A percentile compares a stretch with the other conserved stretches of the same genome.
Conservation (phyloP, 2,329 filamentous ascomycete species). For the Dryadomyces quercivorus region DNA sequence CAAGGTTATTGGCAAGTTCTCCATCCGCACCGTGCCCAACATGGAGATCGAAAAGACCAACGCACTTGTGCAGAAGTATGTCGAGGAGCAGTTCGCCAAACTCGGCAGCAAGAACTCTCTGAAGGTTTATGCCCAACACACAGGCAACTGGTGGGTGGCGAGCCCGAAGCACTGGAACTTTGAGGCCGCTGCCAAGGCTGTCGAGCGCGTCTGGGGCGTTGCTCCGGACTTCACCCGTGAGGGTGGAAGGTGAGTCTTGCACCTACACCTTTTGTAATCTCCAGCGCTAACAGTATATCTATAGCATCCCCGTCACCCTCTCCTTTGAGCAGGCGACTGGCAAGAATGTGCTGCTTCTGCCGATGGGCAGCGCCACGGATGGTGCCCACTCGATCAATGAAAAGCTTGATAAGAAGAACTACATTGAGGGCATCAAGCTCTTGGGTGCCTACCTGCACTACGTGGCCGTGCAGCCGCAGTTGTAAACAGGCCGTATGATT, state of each 20-base stretch:
- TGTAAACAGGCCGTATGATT: constrained; percentile 3
- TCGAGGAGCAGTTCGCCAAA: constrained; percentile 75
- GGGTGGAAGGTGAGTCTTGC: constrained; percentile 60
- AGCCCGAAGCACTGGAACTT: constrained; percentile 99
- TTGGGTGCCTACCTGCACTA: constrained; percentile 93
- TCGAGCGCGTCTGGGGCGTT: constrained; percentile 86
- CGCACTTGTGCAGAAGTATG: constrained; percentile 68
- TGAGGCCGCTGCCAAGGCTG: constrained; percentile 85
- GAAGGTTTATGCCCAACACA: constrained; percentile 72
- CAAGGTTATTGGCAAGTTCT: constrained; percentile 97
- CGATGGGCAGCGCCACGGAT: constrained; percentile 96
- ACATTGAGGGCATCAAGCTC: constrained; percentile 95
- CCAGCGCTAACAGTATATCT: not conserved
- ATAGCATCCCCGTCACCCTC: constrained; percentile 85
- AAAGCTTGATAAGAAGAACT: constrained; percentile 94
- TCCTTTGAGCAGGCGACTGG: constrained; percentile 96
- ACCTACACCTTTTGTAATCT: not conserved
- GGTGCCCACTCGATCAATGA: constrained; percentile 97
- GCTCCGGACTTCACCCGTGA: constrained; percentile 92
- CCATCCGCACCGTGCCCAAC: constrained; percentile 90
- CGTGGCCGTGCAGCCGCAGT: constrained; percentile 72
- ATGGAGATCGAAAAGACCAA: constrained; percentile 93
- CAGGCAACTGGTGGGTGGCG: constrained; percentile 97
- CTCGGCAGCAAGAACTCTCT: constrained; percentile 86
- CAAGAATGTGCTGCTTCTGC: constrained; percentile 91